Evolutionary conservation across 2,329 filamentous ascomycete genomes (phyloP).

Genomic region (Microdochium trichocladiopsis): DNA sequence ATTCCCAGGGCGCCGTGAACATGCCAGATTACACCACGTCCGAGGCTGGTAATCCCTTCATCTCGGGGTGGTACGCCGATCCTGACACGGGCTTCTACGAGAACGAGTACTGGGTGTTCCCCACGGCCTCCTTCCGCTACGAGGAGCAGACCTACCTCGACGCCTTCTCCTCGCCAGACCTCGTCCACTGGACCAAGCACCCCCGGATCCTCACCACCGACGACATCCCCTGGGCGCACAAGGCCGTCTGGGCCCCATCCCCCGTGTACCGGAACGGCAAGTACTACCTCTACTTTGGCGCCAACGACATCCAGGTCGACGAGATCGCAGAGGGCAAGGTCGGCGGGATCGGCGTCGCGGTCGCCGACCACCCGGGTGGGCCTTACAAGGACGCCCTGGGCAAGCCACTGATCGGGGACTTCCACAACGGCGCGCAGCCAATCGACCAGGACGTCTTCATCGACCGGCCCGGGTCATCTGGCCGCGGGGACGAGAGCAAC

Average conservation of each 20-base stretch:
- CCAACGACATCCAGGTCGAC: constrained; percentile 34
- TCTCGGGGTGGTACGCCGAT: constrained; percentile 43
- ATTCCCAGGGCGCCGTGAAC: neutral
- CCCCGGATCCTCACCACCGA: constrained; percentile 30
- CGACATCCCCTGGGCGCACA: constrained; percentile 33
- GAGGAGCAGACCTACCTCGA: constrained; percentile 41
- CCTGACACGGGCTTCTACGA: constrained; percentile 40
- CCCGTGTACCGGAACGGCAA: constrained; percentile 32
- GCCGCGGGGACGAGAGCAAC: neutral
- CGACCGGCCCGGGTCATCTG: constrained; percentile 10
- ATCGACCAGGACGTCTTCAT: constrained; percentile 38
- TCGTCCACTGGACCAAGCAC: constrained; percentile 41
- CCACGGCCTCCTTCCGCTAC: constrained; percentile 35
- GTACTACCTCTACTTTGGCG: constrained; percentile 43
- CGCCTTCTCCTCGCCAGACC: constrained; percentile 40
- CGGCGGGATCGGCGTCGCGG: constrained; percentile 33
- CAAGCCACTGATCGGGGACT: constrained; percentile 31
- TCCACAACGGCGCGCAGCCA: constrained; percentile 37
- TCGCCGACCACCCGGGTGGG: constrained; percentile 25
- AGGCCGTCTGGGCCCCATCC: constrained; percentile 40
- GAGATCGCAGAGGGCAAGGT: constrained; percentile 17
- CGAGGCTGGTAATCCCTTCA: constrained; percentile 38
- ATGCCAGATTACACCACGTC: constrained; percentile 28
- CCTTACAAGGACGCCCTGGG: constrained; percentile 34
- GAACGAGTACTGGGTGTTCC: constrained; percentile 38